phyloP scores from a whole-genome alignment of 257 asterid genomes.

The Lycium barbarum region DNA sequence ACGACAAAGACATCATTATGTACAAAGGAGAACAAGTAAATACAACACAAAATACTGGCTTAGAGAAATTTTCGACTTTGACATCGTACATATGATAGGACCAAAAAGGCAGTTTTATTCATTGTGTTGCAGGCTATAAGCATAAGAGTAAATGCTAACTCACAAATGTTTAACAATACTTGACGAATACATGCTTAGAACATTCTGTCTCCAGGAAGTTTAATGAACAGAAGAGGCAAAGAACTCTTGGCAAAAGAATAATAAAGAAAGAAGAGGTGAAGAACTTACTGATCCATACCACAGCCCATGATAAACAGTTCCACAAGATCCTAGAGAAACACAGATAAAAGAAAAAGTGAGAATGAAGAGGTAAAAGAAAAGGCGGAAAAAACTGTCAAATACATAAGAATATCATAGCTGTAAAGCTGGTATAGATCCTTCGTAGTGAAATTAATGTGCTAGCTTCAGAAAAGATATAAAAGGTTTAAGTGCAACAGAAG shows the following conservation, averaged over 20 bases:
- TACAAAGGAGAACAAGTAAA: conserved; percentile 30
- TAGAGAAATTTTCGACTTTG: conserved; percentile 9
- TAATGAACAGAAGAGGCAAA: not conserved
- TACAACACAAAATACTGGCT: conserved; percentile 1
- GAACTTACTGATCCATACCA: conserved; percentile 98
- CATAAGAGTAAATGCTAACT: conserved; percentile 9
- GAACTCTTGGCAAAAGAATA: not conserved
- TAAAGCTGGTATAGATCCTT: not conserved
- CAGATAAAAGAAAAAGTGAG: conserved; percentile 39
- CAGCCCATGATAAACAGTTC: conserved; percentile 94
- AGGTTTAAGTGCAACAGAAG: conserved; percentile 11
- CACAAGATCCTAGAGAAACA: conserved; percentile 81
- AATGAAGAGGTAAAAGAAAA: conserved; percentile 22
- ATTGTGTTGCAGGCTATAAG: not conserved
- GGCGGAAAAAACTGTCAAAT: conserved; percentile 15
- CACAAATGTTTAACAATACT: not conserved
- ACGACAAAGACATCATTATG: conserved; percentile 35
- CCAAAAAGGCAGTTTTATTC: not conserved
- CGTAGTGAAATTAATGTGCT: not conserved
- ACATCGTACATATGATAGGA: not conserved
- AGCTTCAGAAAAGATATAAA: not conserved
- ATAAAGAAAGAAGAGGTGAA: conserved; percentile 50
- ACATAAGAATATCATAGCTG: conserved; percentile 3
- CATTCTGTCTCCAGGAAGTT: not conserved
- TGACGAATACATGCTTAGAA: not conserved